These are phyloP conservation scores for Pythium sukuiense DNA, from an alignment of 352 stramenopile species.

Conservation along the genomic window DNA sequence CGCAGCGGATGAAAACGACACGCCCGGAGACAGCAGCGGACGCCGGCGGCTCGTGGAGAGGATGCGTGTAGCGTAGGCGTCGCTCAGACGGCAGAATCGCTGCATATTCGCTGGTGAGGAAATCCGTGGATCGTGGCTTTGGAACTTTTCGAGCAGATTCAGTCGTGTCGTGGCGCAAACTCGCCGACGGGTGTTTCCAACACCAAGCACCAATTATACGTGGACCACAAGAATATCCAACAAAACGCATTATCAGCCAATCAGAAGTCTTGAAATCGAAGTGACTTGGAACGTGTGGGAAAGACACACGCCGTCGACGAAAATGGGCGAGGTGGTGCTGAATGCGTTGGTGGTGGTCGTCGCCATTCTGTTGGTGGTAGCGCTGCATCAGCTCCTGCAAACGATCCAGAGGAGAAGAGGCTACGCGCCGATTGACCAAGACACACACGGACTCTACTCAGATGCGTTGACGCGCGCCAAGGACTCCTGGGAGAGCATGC, in stretches of 20 bases:
- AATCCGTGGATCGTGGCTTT: not conserved
- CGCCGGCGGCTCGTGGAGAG: not conserved
- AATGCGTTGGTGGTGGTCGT: slow-evolving; percentile 46
- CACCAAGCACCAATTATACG: not conserved
- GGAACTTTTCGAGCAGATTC: slow-evolving; percentile 2
- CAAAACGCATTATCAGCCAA: slow-evolving; percentile 6
- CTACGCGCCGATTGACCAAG: slow-evolving; percentile 66
- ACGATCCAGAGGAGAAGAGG: slow-evolving; percentile 48
- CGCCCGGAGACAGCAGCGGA: not conserved
- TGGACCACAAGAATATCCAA: slow-evolving; percentile 4
- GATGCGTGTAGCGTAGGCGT: not conserved
- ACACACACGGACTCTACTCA: slow-evolving; percentile 67
- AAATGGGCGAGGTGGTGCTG: slow-evolving; percentile 31
- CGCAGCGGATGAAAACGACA: slow-evolving; percentile 13
- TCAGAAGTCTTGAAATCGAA: not conserved
- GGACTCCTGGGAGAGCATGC: slow-evolving; percentile 67
- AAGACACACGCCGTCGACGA: not conserved
- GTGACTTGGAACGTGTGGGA: not conserved
- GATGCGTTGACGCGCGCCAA: slow-evolving; percentile 54
- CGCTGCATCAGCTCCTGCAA: slow-evolving; percentile 46
- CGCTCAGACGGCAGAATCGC: slow-evolving; percentile 13
- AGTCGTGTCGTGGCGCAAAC: not conserved
- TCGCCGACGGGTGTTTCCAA: not conserved
- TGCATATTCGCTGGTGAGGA: slow-evolving; percentile 8
- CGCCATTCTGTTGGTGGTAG: slow-evolving; percentile 40